Percentiles rank a stretch among this genome's conserved stretches.
Conservation (phyloP, 1,284 basidiomycete genomes). For the Malassezia cuniculi region DNA sequence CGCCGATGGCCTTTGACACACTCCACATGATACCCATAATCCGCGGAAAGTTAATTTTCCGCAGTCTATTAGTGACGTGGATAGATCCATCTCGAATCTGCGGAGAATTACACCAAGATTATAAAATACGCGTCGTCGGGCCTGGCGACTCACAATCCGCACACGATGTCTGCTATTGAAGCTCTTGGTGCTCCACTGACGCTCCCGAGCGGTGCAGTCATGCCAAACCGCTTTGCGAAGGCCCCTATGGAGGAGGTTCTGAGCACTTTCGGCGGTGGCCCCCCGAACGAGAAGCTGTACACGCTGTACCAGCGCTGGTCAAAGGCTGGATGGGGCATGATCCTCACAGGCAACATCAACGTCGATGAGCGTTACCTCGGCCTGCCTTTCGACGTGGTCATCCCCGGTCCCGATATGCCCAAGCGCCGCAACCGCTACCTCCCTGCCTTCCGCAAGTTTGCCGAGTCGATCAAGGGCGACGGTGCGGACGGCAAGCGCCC, state of each 20-base stretch:
- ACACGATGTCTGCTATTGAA: too few relatives aligned
- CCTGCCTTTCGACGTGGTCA: conserved; percentile 64
- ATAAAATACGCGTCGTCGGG: too few relatives aligned
- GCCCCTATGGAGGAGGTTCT: conserved; percentile 44
- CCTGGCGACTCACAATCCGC: too few relatives aligned
- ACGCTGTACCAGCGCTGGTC: conserved; percentile 67
- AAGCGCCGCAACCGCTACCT: conserved; percentile 36
- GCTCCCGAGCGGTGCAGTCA: conserved; percentile 52
- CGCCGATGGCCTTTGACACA: too few relatives aligned
- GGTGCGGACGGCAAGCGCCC: conserved; percentile 22
- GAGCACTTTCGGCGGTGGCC: conserved; percentile 26
- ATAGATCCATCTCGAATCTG: too few relatives aligned
- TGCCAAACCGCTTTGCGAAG: conserved; percentile 51
- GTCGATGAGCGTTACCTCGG: conserved; percentile 61
- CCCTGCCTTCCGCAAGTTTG: conserved; percentile 27
- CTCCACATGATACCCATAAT: too few relatives aligned
- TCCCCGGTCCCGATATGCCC: conserved; percentile 48
- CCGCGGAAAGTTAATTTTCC: too few relatives aligned
- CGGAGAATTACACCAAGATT: too few relatives aligned
- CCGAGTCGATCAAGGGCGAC: conserved; percentile 25
- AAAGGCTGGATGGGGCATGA: conserved; percentile 67
- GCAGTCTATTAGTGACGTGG: too few relatives aligned
- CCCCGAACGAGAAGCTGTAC: conserved; percentile 49
- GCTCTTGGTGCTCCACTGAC: conserved; percentile 38
- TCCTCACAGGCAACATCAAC: conserved; percentile 76